These are phyloP conservation scores for Eruca vesicaria DNA, from an alignment of 441 rosid genomes.

Conservation along the genomic window DNA sequence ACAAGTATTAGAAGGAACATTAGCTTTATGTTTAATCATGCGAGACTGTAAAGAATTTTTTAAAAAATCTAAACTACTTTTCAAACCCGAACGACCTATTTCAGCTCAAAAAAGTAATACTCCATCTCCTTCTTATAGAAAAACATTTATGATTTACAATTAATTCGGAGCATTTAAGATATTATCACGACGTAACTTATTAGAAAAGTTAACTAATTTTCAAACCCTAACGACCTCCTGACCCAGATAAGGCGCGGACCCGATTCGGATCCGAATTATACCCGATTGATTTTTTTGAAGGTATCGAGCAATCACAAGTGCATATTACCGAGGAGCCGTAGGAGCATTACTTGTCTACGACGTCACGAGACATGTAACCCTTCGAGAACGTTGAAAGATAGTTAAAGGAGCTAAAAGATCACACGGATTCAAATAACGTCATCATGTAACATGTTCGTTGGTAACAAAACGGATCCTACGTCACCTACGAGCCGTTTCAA, in stretches of 20 bases:
- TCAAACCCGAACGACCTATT: too few species aligned
- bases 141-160: background rate
- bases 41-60: too few species aligned
- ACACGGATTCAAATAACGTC: constrained; percentile 56
- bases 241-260: background rate
- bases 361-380: constrained; percentile 54
- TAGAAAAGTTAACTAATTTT: background rate
- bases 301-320: constrained; percentile 69
- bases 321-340: constrained; percentile 64
- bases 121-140: background rate
- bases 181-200: background rate
- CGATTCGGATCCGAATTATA: background rate
- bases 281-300: constrained; percentile 28
- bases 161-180: background rate
- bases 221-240: background rate
- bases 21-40: background rate
- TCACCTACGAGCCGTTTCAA: constrained; percentile 56
- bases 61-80: background rate
- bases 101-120: too few species aligned
- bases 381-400: constrained; percentile 62
- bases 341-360: constrained; percentile 63
- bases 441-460: constrained; percentile 70
- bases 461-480: constrained; percentile 69
- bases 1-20: too few species aligned
- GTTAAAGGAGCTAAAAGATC: constrained; percentile 67